These are phyloP conservation scores for Pythium insidiosum DNA, from an alignment of 352 stramenopile species.

Conservation along the genomic window DNA sequence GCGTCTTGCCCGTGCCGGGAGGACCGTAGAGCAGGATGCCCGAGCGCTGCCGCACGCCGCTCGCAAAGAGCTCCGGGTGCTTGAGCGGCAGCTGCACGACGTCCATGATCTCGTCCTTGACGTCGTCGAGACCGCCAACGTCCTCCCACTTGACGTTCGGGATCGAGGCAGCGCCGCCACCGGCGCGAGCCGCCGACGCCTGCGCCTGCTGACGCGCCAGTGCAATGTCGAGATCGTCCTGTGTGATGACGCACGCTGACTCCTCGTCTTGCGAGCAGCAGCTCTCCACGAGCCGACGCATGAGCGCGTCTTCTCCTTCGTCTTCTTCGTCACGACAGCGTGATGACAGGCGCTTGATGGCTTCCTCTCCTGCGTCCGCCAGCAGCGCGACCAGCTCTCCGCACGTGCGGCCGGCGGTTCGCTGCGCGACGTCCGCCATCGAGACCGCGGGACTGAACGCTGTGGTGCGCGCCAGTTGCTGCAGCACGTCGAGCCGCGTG, in stretches of 20 bases:
- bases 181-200: conserved; percentile 51
- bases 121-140: conserved; percentile 97
- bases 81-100: conserved; percentile 81
- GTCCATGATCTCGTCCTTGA: conserved; percentile 95
- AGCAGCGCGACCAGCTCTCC: conserved; percentile 64
- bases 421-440: conserved; percentile 46
- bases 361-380: conserved; percentile 41
- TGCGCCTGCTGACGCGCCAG: conserved; percentile 63
- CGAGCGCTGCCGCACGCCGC: conserved; percentile 65
- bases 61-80: conserved; percentile 76
- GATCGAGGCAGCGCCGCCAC: conserved; percentile 56
- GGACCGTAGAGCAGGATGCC: conserved; percentile 79
- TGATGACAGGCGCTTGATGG: conserved; percentile 34
- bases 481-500: conserved; percentile 44
- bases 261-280: no score
- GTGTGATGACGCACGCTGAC: conserved; percentile 20
- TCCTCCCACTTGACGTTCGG: conserved; percentile 98
- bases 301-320: no score
- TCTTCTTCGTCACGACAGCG: conserved; percentile 16
- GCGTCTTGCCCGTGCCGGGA: conserved; percentile 91
- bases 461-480: conserved; percentile 28
- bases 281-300: no score
- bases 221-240: conserved; percentile 38
- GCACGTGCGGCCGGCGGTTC: conserved; percentile 66
- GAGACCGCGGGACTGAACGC: conserved; percentile 38